Conservation (phyloP, 345 rosid genomes). For the Moricandia moricandioides region DNA sequence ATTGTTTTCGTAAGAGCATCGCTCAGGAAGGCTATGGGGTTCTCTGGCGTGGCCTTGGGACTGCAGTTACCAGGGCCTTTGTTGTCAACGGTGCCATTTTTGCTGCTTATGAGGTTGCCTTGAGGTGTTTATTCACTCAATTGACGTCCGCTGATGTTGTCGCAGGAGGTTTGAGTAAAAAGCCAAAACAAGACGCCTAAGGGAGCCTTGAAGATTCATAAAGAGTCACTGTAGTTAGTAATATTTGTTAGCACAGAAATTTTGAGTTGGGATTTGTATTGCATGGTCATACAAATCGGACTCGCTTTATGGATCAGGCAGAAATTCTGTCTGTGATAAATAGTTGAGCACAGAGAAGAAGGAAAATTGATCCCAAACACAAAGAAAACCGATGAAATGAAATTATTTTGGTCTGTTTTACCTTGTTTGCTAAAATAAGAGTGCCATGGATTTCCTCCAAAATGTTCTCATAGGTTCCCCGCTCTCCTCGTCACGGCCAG, state of each 20-base stretch:
- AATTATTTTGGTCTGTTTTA: not conserved
- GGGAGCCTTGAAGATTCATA: not conserved
- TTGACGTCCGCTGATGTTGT: conserved; percentile 8
- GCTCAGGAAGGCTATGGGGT: conserved; percentile 62
- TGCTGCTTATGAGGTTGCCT: conserved; percentile 77
- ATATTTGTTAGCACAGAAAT: not conserved
- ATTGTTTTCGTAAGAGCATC: conserved; percentile 65
- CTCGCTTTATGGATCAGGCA: not conserved
- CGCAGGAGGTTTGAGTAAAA: not conserved
- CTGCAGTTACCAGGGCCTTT: conserved; percentile 97
- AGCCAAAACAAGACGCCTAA: not conserved
- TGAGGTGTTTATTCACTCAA: conserved; percentile 67
- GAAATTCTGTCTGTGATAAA: not conserved
- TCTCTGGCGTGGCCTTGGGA: conserved; percentile 91
- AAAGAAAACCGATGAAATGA: conserved; percentile 6
- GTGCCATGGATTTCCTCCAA: conserved; percentile 7
- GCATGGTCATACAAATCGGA: conserved; percentile 1
- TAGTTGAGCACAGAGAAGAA: not conserved
- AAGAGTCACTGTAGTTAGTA: not conserved
- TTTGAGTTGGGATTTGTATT: not conserved
- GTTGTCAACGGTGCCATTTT: conserved; percentile 88
- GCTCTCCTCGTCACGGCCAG: not conserved
- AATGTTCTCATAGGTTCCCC: not conserved
- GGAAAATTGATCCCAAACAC: not conserved
- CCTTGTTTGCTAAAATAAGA: not conserved